Evolutionary conservation across 768 basidiomycete species (phyloP), one percentile per base, ranked within the genome.

Genomic region (Lentinula lateritia): DNA sequence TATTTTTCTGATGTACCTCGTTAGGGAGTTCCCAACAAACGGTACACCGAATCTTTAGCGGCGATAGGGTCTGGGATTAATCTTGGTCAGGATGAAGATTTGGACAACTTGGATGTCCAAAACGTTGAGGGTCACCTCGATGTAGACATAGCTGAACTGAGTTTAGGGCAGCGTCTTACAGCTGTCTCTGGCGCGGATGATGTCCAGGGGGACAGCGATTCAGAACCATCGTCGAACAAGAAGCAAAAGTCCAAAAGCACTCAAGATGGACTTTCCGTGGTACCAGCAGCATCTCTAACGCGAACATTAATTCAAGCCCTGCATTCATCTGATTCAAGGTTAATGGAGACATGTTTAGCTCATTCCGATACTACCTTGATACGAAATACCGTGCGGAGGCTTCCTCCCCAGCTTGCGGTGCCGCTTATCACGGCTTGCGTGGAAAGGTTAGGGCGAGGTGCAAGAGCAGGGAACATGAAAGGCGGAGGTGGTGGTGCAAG

Each of bases 281-380:
- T 87, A 18, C 92, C 95, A 41, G 86, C 93, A 1, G 86, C 88
- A 65, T 95, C 96, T 0, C 82, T 98, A 62, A 93, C 96, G 32
- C 88, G 94, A 60, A 95, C 96, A 32, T 81, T 99, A 53, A 92
- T 96, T 61, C 97, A 99, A 75, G 96, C 97, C 0, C 76, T 99
- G 32, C 97, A 99, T 72, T 98, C 97, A 0, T 89, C 91, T 18
- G 97, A 99, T 77, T 83, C 90, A 2, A 84, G 85, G 9, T 77
- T 98, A 41, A 76, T 98, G 62, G 93, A 97, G 70, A 89, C 89
- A 28, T 96, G 95, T 74, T 75, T 96, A 35, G 78, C 85, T 0
- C 92, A 98, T 73, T 90, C 93, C 16, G 88, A 95, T 67, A 77
- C 82, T n/a, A 72, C 77, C 2, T 78, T 99, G 52, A 90, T 99